Conservation (phyloP, 108 stramenopile genomes). For the Fragilariopsis cylindrus region DNA sequence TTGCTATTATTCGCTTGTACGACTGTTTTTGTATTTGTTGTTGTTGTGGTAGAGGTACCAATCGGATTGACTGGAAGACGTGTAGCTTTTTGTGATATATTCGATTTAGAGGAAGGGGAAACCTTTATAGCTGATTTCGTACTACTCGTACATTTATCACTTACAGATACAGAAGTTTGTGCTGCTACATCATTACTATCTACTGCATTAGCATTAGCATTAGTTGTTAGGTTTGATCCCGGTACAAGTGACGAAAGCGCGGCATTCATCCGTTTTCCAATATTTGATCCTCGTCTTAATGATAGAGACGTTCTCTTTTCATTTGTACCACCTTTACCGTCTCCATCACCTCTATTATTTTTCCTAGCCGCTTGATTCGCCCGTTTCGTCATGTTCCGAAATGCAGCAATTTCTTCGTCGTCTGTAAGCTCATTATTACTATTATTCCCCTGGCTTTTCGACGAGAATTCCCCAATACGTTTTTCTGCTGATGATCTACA, state of each 20-base stretch:
- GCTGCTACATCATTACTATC: background rate
- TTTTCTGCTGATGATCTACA: slow-evolving; percentile 38
- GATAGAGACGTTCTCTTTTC: slow-evolving; percentile 50
- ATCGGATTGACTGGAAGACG: too few species aligned
- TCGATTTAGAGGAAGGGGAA: too few species aligned
- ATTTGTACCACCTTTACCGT: slow-evolving; percentile 5
- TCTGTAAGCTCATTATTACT: slow-evolving; percentile 14
- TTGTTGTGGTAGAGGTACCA: too few species aligned
- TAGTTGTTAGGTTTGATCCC: slow-evolving; percentile 6
- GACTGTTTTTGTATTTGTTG: too few species aligned
- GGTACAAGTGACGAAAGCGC: slow-evolving; percentile 61
- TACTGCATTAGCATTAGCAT: background rate
- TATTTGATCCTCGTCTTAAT: slow-evolving; percentile 56
- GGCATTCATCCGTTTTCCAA: slow-evolving; percentile 76
- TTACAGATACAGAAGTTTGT: background rate
- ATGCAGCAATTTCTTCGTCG: slow-evolving; percentile 41
- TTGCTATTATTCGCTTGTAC: too few species aligned
- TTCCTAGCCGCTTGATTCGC: slow-evolving; percentile 37
- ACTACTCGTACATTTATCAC: too few species aligned
- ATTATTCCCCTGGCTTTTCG: background rate
- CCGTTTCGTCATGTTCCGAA: slow-evolving; percentile 24
- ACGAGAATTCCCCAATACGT: slow-evolving; percentile 20
- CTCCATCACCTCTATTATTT: background rate
- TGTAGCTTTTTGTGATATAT: too few species aligned
- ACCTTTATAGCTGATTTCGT: too few species aligned